Evolutionary conservation across 176 grass and related monocot species (phyloP).

Genomic region (Bromus sterilis): DNA sequence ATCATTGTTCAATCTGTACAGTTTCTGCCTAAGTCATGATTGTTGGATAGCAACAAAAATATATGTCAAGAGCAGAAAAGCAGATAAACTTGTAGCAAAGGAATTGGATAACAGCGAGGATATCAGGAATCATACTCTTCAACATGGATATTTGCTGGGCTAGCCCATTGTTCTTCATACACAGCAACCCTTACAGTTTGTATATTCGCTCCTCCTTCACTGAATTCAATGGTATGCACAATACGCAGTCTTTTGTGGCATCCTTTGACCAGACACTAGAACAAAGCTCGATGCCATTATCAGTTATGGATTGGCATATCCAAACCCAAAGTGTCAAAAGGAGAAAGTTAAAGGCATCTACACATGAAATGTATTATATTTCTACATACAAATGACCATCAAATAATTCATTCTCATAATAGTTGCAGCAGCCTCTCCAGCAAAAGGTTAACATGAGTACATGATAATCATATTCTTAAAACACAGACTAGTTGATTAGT

Average conservation of each 20-base stretch:
- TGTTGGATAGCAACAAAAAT: conserved; percentile 6
- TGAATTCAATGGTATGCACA: conserved; percentile 94
- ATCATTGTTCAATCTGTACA: background rate
- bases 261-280: conserved; percentile 90
- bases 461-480: conserved; percentile 3
- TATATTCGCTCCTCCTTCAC: conserved; percentile 72
- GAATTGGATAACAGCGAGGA: too few species aligned
- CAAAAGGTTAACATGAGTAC: background rate
- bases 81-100: background rate
- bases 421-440: background rate
- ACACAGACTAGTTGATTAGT: background rate
- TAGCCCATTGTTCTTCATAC: conserved; percentile 89
- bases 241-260: conserved; percentile 88
- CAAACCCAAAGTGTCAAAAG: background rate
- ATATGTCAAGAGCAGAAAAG: conserved; percentile 12
- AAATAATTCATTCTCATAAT: background rate
- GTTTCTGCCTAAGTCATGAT: background rate
- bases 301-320: background rate
- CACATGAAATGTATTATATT: background rate
- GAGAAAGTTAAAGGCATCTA: background rate
- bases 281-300: conserved; percentile 10
- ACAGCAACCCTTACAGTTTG: conserved; percentile 85
- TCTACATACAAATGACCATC: background rate
- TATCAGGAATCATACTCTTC: conserved; percentile 47
- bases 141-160: conserved; percentile 57